A percentile compares a stretch with the other conserved stretches of the same genome.
These are phyloP conservation scores for Austroboletus eburneus DNA, from an alignment of 768 basidiomycete genomes.

Conservation along the genomic window DNA sequence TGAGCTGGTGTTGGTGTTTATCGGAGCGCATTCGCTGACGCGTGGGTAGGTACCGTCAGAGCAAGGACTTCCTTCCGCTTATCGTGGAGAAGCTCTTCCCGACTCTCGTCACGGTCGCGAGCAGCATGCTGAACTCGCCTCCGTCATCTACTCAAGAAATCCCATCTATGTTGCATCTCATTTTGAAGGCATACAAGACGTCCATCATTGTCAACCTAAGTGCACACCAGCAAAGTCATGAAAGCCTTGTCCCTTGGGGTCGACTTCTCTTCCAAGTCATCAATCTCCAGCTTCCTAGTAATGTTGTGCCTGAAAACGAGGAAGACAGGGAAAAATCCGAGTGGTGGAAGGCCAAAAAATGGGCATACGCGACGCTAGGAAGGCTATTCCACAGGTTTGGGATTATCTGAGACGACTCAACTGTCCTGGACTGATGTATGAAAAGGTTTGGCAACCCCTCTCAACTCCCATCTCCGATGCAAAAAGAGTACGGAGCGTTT, in stretches of 20 bases:
- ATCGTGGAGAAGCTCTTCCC: conserved; percentile 68
- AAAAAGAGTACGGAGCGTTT: conserved; percentile 65
- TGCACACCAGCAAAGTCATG: conserved; percentile 66
- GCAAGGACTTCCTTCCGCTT: conserved; percentile 51
- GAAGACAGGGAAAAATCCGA: conserved; percentile 74
- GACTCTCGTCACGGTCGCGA: conserved; percentile 68
- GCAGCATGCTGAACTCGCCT: conserved; percentile 60
- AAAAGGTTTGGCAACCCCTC: conserved; percentile 80
- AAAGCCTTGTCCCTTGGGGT: conserved; percentile 85
- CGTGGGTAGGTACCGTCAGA: conserved; percentile 61
- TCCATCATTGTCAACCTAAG: conserved; percentile 74
- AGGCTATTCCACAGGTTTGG: conserved; percentile 69
- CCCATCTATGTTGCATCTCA: conserved; percentile 79
- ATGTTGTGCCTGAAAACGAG: conserved; percentile 63
- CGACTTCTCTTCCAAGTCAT: conserved; percentile 75
- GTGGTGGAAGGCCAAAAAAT: conserved; percentile 94
- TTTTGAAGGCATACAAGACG: conserved; percentile 83
- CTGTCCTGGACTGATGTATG: conserved; percentile 4
- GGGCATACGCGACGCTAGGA: conserved; percentile 82
- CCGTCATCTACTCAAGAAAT: conserved; percentile 63
- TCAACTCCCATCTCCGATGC: conserved; percentile 71
- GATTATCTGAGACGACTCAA: neutral
- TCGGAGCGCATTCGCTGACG: conserved; percentile 34
- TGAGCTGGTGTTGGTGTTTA: conserved; percentile 1
- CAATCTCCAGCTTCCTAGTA: conserved; percentile 62